Conservation (phyloP, 2,329 filamentous ascomycete genomes). For the Mycosphaerella arachidis region DNA sequence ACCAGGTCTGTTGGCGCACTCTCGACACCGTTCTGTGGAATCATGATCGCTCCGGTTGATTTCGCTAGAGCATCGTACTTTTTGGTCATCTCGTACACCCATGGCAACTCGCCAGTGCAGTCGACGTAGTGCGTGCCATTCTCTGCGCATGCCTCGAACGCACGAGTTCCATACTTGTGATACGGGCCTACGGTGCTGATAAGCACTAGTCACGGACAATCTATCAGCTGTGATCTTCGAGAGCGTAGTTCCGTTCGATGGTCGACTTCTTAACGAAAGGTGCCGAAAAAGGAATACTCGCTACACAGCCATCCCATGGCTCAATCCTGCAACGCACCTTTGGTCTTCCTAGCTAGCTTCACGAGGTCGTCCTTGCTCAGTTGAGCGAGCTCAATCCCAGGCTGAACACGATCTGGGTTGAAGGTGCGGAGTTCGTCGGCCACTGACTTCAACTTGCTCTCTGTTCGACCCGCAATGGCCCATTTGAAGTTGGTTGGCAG, state of each 20-base stretch:
- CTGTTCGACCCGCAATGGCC: conserved; percentile 82
- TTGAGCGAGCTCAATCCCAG: conserved; percentile 54
- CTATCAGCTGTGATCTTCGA: not conserved
- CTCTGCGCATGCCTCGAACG: conserved; percentile 60
- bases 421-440: conserved; percentile 61
- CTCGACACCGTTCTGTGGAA: conserved; percentile 58
- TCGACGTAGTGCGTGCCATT: conserved; percentile 66
- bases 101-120: conserved; percentile 58
- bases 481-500: conserved; percentile 76
- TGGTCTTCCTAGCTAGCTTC: conserved; percentile 51
- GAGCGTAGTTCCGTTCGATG: too few species aligned
- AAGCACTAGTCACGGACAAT: conserved; percentile 37
- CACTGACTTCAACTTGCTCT: conserved; percentile 66
- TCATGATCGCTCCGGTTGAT: conserved; percentile 57
- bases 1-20: conserved; percentile 55
- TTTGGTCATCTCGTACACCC: conserved; percentile 54
- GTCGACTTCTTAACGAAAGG: too few species aligned
- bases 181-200: conserved; percentile 62
- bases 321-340: conserved; percentile 12
- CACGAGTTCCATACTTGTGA: conserved; percentile 58
- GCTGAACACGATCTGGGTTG: conserved; percentile 65
- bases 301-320: not conserved
- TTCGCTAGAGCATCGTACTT: conserved; percentile 59
- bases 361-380: conserved; percentile 49
- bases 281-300: not conserved